phyloP scores from a whole-genome alignment of 2,329 filamentous ascomycete genomes.

The Lanzia echinophila region DNA sequence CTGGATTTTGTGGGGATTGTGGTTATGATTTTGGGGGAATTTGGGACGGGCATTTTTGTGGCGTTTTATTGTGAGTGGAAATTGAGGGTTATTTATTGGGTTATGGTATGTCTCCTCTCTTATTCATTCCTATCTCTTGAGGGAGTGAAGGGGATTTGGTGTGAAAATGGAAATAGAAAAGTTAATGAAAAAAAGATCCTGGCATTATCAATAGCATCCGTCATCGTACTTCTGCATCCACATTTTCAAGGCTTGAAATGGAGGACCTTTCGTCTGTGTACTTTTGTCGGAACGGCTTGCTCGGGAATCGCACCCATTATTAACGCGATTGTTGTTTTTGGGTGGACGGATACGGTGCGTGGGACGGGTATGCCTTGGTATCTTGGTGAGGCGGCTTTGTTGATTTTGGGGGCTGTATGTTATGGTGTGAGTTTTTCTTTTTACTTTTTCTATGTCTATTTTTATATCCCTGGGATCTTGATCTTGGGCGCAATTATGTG shows the following conservation, averaged over 20 bases:
- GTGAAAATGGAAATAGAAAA: neutral
- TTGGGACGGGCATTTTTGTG: constrained; percentile 1
- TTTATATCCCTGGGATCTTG: too few species aligned
- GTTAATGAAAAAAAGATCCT: neutral
- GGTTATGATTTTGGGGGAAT: constrained; percentile 4
- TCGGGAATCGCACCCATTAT: constrained; percentile 5
- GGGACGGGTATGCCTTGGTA: constrained; percentile 17
- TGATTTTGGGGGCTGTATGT: constrained; percentile 6
- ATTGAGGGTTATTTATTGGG: constrained; percentile 2
- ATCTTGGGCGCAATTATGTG: neutral
- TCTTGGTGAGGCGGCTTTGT: constrained; percentile 14
- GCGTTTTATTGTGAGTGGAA: constrained; percentile 8
- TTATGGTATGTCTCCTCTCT: neutral
- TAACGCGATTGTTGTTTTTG: constrained; percentile 7
- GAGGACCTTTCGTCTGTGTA: constrained; percentile 1
- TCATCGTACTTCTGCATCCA: constrained; percentile 2
- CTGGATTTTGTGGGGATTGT: constrained; percentile 9
- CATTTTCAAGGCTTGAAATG: constrained; percentile 2
- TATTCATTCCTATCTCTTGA: neutral
- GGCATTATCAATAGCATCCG: neutral
- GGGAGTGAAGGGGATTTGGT: neutral
- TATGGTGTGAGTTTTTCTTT: constrained; percentile 7
- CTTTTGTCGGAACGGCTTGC: constrained; percentile 1
- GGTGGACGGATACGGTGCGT: neutral
- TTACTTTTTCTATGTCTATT: neutral